A percentile compares a stretch with the other conserved stretches of the same genome.
Conservation (phyloP, 2,329 filamentous ascomycete genomes). For the Aspergillus sergii region DNA sequence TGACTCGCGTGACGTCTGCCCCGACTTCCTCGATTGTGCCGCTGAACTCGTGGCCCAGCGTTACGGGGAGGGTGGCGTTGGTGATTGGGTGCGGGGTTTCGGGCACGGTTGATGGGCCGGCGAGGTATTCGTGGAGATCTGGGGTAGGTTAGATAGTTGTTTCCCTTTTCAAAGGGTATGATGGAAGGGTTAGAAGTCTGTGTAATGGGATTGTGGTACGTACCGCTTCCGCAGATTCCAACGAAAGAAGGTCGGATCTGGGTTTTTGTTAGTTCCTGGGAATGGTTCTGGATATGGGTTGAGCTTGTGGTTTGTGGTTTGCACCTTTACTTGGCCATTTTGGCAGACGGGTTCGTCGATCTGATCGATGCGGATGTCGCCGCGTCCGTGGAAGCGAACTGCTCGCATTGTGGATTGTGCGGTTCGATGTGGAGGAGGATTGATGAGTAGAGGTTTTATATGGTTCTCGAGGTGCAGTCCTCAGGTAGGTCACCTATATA, state of each 20-base stretch:
- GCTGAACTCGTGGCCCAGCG: constrained; percentile 67
- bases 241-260: constrained; percentile 37
- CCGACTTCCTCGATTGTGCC: constrained; percentile 64
- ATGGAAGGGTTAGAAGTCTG: background rate
- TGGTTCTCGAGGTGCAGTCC: background rate
- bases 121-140: constrained; percentile 58
- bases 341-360: constrained; percentile 44
- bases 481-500: background rate
- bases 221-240: constrained; percentile 39
- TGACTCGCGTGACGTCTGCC: constrained; percentile 48
- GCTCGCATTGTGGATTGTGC: constrained; percentile 32
- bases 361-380: constrained; percentile 40
- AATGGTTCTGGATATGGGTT: background rate
- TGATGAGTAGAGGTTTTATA: background rate
- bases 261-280: background rate
- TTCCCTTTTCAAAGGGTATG: background rate
- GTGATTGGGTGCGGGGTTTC: constrained; percentile 59
- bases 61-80: constrained; percentile 59
- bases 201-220: background rate
- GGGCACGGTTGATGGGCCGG: constrained; percentile 53
- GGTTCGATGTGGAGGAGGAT: background rate
- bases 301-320: background rate
- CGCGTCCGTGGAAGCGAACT: constrained; percentile 38
- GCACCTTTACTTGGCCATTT: constrained; percentile 53
- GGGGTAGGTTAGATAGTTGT: background rate